These are phyloP conservation scores for Apiotrichum gamsii DNA, from an alignment of 1,284 basidiomycete genomes.

Conservation along the genomic window DNA sequence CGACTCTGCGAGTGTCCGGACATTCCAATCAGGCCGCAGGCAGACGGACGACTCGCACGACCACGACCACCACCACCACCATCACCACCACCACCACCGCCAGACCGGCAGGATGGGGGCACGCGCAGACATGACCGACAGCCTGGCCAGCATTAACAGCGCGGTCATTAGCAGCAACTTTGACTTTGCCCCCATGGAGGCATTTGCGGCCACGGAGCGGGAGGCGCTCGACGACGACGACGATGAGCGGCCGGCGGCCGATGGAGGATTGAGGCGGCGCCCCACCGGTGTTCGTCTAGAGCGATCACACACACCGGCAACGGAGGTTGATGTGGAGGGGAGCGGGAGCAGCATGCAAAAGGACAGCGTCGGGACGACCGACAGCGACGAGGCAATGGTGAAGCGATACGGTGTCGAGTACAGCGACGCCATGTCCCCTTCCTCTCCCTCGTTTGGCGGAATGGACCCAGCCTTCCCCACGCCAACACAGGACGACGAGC, in stretches of 20 bases:
- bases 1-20: slow-evolving; percentile 5
- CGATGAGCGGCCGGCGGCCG: not conserved
- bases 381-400: slow-evolving; percentile 1
- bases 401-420: slow-evolving; percentile 2
- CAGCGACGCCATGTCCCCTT: slow-evolving; percentile 17
- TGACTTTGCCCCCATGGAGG: slow-evolving; percentile 73
- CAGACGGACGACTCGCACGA: not conserved
- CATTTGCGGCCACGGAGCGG: slow-evolving; percentile 69
- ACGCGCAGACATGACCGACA: no score
- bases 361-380: not conserved
- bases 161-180: slow-evolving; percentile 49
- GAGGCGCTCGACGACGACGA: slow-evolving; percentile 49
- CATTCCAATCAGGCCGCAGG: slow-evolving; percentile 4
- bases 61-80: not conserved
- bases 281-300: slow-evolving; percentile 1
- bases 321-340: not conserved
- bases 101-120: not conserved
- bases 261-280: not conserved
- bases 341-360: slow-evolving; percentile 12
- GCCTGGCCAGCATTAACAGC: not conserved
- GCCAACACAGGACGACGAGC: slow-evolving; percentile 9
- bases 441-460: no score
- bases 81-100: not conserved
- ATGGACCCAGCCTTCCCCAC: no score
- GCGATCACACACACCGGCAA: not conserved